Evolutionary conservation across 2,329 filamentous ascomycete genomes (phyloP).

Genomic region (Ascosphaera pollenicola): DNA sequence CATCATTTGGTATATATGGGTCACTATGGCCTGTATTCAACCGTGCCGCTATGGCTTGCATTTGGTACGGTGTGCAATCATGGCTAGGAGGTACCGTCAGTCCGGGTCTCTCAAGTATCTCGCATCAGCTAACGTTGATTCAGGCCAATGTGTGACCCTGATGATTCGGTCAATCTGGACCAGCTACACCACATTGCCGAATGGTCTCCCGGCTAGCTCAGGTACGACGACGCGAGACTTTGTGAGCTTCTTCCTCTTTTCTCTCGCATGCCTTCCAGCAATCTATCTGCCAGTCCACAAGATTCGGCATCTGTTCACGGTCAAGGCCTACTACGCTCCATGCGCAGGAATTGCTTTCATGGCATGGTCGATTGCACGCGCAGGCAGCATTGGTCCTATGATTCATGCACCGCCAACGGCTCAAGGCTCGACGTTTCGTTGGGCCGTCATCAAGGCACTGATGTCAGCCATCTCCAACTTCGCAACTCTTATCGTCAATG

Average conservation of each 20-base stretch:
- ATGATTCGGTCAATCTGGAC: constrained; percentile 77
- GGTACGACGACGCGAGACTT: constrained; percentile 58
- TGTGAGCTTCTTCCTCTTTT: constrained; percentile 71
- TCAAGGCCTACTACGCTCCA: constrained; percentile 70
- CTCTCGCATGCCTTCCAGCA: constrained; percentile 56
- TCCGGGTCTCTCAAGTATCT: not conserved
- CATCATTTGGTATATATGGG: constrained; percentile 77
- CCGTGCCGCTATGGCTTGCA: constrained; percentile 64
- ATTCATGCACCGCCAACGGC: constrained; percentile 42
- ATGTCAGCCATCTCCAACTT: constrained; percentile 87
- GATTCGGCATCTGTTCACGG: constrained; percentile 74
- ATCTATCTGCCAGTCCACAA: constrained; percentile 81
- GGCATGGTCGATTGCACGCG: constrained; percentile 64
- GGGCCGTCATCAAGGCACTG: constrained; percentile 65
- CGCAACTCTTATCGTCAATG: constrained; percentile 59
- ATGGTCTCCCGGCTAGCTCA: constrained; percentile 39
- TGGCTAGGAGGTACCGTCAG: constrained; percentile 49
- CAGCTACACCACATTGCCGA: constrained; percentile 36
- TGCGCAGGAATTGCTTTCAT: constrained; percentile 68
- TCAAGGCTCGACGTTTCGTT: constrained; percentile 48
- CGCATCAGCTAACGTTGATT: constrained; percentile 1
- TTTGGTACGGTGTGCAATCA: constrained; percentile 71
- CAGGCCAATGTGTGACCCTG: constrained; percentile 57
- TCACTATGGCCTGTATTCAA: constrained; percentile 78
- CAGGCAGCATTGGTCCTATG: constrained; percentile 66